Base-by-base conservation (phyloP, 306 rosid species). In the Vigna angularis region DNA sequence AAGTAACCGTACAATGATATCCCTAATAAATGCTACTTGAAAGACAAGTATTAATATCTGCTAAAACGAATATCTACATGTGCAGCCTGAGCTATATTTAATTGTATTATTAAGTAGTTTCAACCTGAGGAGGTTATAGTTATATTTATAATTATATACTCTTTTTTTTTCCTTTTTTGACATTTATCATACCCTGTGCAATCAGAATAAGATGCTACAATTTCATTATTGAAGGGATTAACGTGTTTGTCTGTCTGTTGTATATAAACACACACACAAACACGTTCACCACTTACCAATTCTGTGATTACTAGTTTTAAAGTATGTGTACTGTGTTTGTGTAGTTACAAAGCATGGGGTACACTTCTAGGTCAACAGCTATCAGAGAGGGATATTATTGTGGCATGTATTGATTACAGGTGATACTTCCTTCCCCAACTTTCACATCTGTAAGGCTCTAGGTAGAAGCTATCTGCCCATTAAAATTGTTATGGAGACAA, bases 371-470 rank as follows among this genome's bases (percentile, higher is more conserved):
- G 98, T 53, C 90, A 84, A 45, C 97, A 94, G 70, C 86, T 92
- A 83, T 81, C 97, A n/a, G 97, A 94, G 61, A 87, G 97, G 82
- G 97, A 86, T 86, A 88, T 94, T 81, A 88, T 94, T 66, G 97
- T 94, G 79, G 97, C 98, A 38, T 94, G 97, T 89, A 89, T 94
- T 66, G 98, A 94, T 85, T 94, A 94, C 91, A 88, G 98, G 98
- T 93, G 81, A 78, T 49, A 10, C 49, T 71, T 66, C 56, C 40
- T 52, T 63, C 16, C 24, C 47, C 42, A 22, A 44, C 69, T 68
- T 47, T 50, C 55, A 51, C 75, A 56, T 38, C 68, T 24, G 47
- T 22, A 48, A 17, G 36, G 34, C 72, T 38, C 49, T 69, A 0
- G 59, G 30, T 51, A 62, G 59, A 66, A 49, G 72, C 72, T 66